phyloP scores from a whole-genome alignment of 73 alveolate genomes.

The Stentor coeruleus region DNA sequence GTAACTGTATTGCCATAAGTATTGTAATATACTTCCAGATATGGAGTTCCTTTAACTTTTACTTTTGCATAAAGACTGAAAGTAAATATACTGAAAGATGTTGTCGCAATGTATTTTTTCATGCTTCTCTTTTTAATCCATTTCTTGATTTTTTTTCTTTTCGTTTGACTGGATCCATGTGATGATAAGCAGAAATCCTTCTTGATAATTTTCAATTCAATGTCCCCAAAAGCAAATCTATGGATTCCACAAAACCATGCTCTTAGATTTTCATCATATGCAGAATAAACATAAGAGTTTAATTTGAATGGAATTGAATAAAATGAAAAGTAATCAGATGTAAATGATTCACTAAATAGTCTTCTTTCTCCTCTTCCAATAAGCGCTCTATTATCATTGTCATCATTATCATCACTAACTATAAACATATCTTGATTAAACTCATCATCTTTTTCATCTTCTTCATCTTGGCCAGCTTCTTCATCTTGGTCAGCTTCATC shows the following conservation, averaged over 20 bases:
- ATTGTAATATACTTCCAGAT: background rate
- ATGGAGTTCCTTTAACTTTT: background rate
- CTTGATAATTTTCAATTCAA: background rate
- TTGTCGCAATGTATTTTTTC: background rate
- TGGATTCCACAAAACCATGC: background rate
- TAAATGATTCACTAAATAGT: background rate
- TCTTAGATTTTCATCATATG: background rate
- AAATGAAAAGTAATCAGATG: background rate
- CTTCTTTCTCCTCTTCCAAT: background rate
- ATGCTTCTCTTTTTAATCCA: background rate
- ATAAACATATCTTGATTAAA: too few relatives aligned
- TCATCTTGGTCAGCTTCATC: background rate
- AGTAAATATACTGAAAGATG: background rate
- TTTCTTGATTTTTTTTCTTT: background rate
- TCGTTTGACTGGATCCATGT: background rate
- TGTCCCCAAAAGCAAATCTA: background rate
- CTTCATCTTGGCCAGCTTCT: background rate
- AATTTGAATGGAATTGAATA: background rate
- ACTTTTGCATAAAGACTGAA: background rate
- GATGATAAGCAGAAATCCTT: background rate
- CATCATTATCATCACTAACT: background rate
- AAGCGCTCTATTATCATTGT: background rate
- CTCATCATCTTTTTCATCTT: background rate
- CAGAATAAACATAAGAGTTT: background rate
- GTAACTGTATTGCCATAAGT: background rate